Evolutionary conservation across 2,329 filamentous ascomycete species (phyloP), one percentile per base, ranked within the genome.

Genomic region (Cytospora piceicola): DNA sequence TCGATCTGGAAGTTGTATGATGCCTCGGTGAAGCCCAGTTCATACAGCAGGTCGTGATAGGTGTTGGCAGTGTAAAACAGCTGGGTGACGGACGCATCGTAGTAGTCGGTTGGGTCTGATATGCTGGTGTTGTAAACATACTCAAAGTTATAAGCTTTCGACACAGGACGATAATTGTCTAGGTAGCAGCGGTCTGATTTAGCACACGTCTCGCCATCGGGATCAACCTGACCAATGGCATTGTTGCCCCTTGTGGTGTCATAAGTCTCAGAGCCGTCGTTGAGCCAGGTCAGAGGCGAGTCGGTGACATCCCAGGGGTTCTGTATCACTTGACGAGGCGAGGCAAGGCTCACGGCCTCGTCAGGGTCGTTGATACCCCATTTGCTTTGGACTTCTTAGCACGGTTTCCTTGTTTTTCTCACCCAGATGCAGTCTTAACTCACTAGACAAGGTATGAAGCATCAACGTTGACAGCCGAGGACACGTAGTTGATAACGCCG

Each of bases 1-100:
- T 85, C 83, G 61, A 75, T 71, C 74, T 88, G 80, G 73, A 88
- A 88, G 75, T 88, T 88, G 7, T 85, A 85, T 0, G 86, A 85
- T 0, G 69, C 73, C 73, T 88, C 85, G 42, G 77, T 83, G 74
- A 88, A 88, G 6, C 86, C 85, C 0, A 88, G 80, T 7, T 76
- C 72, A 69, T 88, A 83, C 12, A 88, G 78, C 0, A 88, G 72
- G 64, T 88, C 86, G 70, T 88, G 86, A 74, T 84, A 88, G 39
- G 77, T 79, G 77, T 88, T 87, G 39, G 80, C 77, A 0, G 83
- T 86, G 76, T 88, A 88, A 75, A 86, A 88, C 5, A 87, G 79
- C 73, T 88, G 85, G 0, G 83, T 81, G 59, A 84, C 77, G 0
- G 85, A 85, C 1, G 84, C 84, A 56, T 87, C 81, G 4, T 76